Conservation (phyloP, 345 rosid species). For the Balakata baccata region DNA sequence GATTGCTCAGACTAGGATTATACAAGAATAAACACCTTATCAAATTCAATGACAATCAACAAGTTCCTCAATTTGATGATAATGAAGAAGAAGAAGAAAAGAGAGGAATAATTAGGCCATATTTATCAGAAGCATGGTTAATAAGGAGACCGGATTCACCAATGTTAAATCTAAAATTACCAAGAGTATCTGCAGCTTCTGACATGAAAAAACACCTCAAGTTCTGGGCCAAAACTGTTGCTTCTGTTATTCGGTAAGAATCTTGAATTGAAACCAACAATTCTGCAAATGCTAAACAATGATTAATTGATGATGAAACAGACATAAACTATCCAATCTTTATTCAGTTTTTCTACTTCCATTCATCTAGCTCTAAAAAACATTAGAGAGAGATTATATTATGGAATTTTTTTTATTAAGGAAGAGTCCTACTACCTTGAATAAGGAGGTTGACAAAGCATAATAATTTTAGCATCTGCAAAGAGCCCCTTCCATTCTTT, state of each 20-base stretch:
- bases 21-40: background rate
- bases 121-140: constrained; percentile 69
- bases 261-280: constrained; percentile 12
- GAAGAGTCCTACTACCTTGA: background rate
- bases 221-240: constrained; percentile 65
- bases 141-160: constrained; percentile 56
- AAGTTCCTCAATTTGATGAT: constrained; percentile 1
- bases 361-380: background rate
- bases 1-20: constrained; percentile 42
- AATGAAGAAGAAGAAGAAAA: constrained; percentile 21
- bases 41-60: background rate
- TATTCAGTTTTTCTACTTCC: background rate
- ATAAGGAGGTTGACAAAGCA: background rate
- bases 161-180: constrained; percentile 38
- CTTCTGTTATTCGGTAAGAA: constrained; percentile 41
- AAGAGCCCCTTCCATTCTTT: too few species aligned
- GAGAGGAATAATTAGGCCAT: constrained; percentile 38
- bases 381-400: background rate
- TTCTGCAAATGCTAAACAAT: too few species aligned
- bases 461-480: background rate
- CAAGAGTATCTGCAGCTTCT: constrained; percentile 32
- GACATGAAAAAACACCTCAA: constrained; percentile 57
- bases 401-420: background rate
- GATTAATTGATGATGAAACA: too few species aligned
- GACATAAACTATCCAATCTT: background rate